Evolutionary conservation across 257 asterid species (phyloP).

Genomic region (Striga asiatica): DNA sequence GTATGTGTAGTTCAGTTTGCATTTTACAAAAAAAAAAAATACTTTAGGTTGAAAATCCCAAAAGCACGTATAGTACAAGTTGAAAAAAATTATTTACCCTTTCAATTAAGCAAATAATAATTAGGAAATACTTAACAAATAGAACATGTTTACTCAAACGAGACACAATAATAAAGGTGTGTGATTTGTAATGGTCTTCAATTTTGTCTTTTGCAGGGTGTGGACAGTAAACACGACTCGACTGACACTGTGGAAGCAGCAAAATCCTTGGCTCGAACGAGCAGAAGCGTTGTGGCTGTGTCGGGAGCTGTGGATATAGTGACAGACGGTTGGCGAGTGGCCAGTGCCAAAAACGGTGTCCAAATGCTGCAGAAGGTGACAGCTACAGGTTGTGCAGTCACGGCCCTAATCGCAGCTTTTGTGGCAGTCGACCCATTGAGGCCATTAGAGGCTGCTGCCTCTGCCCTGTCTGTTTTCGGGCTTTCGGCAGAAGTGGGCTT

Average conservation of each 20-base stretch:
- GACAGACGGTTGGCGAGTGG: constrained; percentile 58
- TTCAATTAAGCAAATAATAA: no score
- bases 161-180: no score
- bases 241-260: constrained; percentile 76
- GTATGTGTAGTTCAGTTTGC: no score
- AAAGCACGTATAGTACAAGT: no score
- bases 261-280: constrained; percentile 46
- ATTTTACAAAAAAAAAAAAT: no score
- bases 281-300: constrained; percentile 54
- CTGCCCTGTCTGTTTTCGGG: constrained; percentile 79
- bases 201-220: constrained; percentile 48
- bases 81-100: no score
- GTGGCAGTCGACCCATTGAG: constrained; percentile 51
- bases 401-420: constrained; percentile 78
- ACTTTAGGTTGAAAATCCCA: no score
- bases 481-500: constrained; percentile 61
- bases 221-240: constrained; percentile 58
- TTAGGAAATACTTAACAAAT: no score
- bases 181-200: no score
- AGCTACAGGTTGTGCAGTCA: constrained; percentile 86
- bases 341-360: constrained; percentile 69
- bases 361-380: constrained; percentile 80
- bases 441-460: constrained; percentile 66
- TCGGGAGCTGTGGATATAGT: constrained; percentile 76
- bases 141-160: no score